phyloP scores from a whole-genome alignment of 805 yeast species.

The Candida oleophila region DNA sequence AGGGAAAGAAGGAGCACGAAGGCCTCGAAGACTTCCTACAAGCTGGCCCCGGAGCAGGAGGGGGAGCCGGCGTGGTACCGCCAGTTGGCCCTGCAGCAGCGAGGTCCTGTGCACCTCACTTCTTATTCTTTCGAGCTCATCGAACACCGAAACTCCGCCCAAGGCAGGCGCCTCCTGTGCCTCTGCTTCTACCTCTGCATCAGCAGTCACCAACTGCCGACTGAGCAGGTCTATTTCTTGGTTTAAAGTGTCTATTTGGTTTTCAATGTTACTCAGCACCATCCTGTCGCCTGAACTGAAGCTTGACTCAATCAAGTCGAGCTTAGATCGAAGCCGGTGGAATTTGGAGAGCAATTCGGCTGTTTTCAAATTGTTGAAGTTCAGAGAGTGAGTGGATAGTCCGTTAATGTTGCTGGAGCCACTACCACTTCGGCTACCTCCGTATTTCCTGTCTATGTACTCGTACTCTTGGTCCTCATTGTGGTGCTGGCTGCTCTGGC shows the following conservation, averaged over 20 bases:
- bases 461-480: not conserved
- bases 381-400: not conserved
- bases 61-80: too few species aligned
- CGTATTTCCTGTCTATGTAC: not conserved
- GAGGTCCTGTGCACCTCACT: not conserved
- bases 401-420: not conserved
- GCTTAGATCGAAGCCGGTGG: not conserved
- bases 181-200: not conserved
- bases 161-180: not conserved
- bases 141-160: conserved; percentile 1
- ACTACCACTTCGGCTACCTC: not conserved
- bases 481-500: not conserved
- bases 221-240: not conserved
- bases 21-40: too few species aligned
- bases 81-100: not conserved
- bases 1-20: too few species aligned
- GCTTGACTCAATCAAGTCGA: not conserved
- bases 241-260: not conserved
- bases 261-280: not conserved
- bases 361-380: not conserved
- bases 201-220: not conserved
- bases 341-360: not conserved
- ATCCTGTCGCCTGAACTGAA: not conserved
- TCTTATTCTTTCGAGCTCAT: conserved; percentile 4
- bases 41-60: too few species aligned